Percentiles rank a stretch among this genome's conserved stretches.
Conservation (phyloP, 75 land plant species). For the Pinus taeda region DNA sequence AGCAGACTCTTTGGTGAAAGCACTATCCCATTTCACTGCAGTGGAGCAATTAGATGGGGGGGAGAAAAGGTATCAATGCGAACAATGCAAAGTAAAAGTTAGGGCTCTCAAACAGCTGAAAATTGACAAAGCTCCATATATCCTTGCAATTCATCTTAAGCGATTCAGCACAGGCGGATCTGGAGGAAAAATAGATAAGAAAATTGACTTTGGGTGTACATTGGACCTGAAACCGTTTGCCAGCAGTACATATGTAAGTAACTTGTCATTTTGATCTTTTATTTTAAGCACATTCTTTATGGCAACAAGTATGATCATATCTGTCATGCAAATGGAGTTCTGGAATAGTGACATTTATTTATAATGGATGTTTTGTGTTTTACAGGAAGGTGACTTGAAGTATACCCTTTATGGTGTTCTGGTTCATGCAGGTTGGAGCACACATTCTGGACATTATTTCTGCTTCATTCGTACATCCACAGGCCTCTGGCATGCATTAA, state of each 20-base stretch:
- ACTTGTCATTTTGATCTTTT: not conserved
- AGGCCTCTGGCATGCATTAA: conserved; percentile 81
- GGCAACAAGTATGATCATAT: not conserved
- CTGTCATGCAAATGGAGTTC: not conserved
- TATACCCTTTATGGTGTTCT: conserved; percentile 90
- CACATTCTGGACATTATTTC: conserved; percentile 92
- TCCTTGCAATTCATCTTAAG: conserved; percentile 92
- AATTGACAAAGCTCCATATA: conserved; percentile 72
- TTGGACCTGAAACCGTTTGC: conserved; percentile 84
- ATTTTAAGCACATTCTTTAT: not conserved
- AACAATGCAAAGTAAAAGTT: conserved; percentile 81
- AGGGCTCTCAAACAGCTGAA: conserved; percentile 82
- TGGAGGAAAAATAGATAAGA: conserved; percentile 81
- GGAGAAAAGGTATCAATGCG: conserved; percentile 66
- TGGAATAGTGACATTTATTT: not conserved
- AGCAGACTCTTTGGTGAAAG: conserved; percentile 80
- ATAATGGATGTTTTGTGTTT: not conserved
- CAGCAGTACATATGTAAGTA: conserved; percentile 68
- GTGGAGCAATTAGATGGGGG: conserved; percentile 79
- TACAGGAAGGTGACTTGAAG: conserved; percentile 62
- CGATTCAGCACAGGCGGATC: conserved; percentile 57
- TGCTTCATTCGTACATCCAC: conserved; percentile 85
- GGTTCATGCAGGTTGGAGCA: conserved; percentile 93
- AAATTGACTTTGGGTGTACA: conserved; percentile 64
- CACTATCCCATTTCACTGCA: conserved; percentile 62